Evolutionary conservation across 169 alveolate species (phyloP).

Genomic region (Plasmodium gaboni): DNA sequence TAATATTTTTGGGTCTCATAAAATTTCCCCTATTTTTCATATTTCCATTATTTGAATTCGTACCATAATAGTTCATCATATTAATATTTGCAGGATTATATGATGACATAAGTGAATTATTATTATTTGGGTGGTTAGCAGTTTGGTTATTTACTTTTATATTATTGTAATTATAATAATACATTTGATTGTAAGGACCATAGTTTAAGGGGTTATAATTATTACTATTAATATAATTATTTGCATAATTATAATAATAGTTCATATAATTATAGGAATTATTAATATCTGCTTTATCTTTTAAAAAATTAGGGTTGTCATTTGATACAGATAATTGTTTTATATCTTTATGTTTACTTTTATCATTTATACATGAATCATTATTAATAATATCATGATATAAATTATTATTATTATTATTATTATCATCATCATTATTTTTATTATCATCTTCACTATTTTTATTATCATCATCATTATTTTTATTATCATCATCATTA

Average conservation of each 20-base stretch:
- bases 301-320: not conserved
- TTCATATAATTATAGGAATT: not conserved
- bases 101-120: not conserved
- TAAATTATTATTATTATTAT: not conserved
- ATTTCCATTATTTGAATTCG: constrained; percentile 19
- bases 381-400: not conserved
- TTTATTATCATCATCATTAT: not conserved
- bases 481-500: not conserved
- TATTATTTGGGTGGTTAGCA: not conserved
- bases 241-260: not conserved
- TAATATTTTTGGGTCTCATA: not conserved
- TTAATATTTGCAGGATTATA: not conserved
- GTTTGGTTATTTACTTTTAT: too few species aligned
- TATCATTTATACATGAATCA: not conserved
- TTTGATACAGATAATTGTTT: not conserved
- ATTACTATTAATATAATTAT: not conserved
- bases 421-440: not conserved
- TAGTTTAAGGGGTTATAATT: not conserved
- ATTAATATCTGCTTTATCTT: not conserved
- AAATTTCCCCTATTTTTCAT: constrained; percentile 19
- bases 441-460: not conserved
- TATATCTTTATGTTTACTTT: not conserved
- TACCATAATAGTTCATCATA: not conserved
- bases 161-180: constrained; percentile 9
- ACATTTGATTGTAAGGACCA: not conserved